phyloP scores from a whole-genome alignment of 2,329 filamentous ascomycete species.

The Exophiala calicioides region DNA sequence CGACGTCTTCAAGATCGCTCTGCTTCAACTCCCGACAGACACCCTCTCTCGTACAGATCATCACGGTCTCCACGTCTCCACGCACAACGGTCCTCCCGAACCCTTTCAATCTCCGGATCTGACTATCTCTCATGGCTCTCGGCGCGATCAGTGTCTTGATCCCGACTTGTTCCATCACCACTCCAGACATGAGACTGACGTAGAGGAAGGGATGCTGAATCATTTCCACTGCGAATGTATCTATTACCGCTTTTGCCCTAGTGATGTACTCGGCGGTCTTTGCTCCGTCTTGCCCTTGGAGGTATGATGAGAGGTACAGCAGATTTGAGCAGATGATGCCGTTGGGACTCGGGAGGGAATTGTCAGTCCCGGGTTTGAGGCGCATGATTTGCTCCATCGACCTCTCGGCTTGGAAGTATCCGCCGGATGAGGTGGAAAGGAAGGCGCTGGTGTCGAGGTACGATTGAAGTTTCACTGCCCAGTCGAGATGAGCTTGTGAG shows the following conservation, averaged over 20 bases:
- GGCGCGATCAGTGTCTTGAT: constrained; percentile 58
- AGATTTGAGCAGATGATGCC: constrained; percentile 83
- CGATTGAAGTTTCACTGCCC: constrained; percentile 76
- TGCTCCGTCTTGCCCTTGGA: too few relatives aligned
- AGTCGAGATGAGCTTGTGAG: constrained; percentile 72
- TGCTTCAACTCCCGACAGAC: constrained; percentile 25
- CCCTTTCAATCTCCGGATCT: constrained; percentile 26
- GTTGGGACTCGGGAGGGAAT: constrained; percentile 85
- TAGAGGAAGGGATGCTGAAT: constrained; percentile 93
- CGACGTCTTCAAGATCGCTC: constrained; percentile 28
- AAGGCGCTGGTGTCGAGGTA: constrained; percentile 77
- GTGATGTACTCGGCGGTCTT: constrained; percentile 54
- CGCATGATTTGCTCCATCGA: constrained; percentile 55
- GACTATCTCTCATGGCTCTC: constrained; percentile 23
- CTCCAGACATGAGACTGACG: constrained; percentile 71
- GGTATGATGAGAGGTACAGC: constrained; percentile 72
- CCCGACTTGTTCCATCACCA: constrained; percentile 75
- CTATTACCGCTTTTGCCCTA: constrained; percentile 70
- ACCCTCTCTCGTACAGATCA: constrained; percentile 29
- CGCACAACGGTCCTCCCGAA: constrained; percentile 29
- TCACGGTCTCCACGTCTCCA: constrained; percentile 23
- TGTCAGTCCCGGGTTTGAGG: constrained; percentile 94
- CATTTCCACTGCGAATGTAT: constrained; percentile 87
- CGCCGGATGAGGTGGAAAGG: constrained; percentile 51
- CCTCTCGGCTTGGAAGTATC: constrained; percentile 24